These are phyloP conservation scores for Inga oerstediana DNA, from an alignment of 306 rosid genomes.

Conservation along the genomic window DNA sequence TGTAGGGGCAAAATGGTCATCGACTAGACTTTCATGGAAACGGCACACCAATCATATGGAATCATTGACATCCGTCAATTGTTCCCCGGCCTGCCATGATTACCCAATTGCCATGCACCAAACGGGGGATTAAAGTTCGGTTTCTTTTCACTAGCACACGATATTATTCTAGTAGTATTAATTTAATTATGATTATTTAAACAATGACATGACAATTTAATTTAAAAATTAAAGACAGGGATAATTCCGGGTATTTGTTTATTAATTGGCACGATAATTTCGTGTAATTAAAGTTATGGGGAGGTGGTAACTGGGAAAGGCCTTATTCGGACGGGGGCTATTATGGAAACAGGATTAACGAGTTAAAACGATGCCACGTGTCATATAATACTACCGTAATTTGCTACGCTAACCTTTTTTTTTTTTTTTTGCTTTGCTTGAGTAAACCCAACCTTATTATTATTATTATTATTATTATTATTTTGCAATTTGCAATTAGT, in stretches of 20 bases:
- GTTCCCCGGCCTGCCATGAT: too few species aligned
- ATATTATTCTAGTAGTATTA: too few species aligned
- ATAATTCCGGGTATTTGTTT: neutral
- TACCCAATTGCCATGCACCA: neutral
- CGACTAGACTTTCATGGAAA: too few species aligned
- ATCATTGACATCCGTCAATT: too few species aligned
- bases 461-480: neutral
- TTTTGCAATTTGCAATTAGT: neutral
- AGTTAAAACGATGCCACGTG: neutral
- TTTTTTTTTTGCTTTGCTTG: neutral
- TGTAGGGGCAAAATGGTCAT: too few species aligned
- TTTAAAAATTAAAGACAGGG: neutral
- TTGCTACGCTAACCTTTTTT: neutral
- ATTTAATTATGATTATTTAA: neutral
- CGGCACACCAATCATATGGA: too few species aligned
- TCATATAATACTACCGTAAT: neutral
- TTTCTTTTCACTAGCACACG: too few species aligned
- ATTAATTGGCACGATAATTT: neutral
- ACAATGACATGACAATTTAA: neutral
- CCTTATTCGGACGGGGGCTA: conserved; percentile 19
- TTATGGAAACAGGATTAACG: neutral
- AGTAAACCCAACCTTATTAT: neutral
- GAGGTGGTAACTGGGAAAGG: neutral
- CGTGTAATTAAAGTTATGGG: neutral
- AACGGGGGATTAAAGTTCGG: neutral